phyloP scores from a whole-genome alignment of 2,329 filamentous ascomycete genomes.

The Aspergillus texensis region DNA sequence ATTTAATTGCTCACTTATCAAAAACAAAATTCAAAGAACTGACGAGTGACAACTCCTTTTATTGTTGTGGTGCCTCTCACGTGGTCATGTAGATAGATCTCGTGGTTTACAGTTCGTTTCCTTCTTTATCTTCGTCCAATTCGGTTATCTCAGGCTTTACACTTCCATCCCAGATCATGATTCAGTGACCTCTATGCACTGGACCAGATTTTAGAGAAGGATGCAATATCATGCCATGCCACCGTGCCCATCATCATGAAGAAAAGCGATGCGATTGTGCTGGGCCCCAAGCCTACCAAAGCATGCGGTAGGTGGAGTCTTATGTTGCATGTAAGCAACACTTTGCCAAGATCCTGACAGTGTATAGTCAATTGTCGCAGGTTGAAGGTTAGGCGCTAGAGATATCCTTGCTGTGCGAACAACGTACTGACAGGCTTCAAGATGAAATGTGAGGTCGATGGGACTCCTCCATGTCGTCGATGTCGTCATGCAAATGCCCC shows the following conservation, averaged over 20 bases:
- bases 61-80: constrained; percentile 1
- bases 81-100: background rate
- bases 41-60: background rate
- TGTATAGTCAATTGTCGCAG: constrained; percentile 33
- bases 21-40: background rate
- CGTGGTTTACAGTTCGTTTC: background rate
- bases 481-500: constrained; percentile 26
- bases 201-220: background rate
- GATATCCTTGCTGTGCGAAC: background rate
- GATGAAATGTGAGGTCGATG: constrained; percentile 37
- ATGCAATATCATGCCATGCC: background rate
- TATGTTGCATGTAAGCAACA: background rate
- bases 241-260: constrained; percentile 20
- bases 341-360: constrained; percentile 14
- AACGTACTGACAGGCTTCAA: constrained; percentile 13
- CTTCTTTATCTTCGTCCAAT: background rate
- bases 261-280: constrained; percentile 18
- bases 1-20: background rate
- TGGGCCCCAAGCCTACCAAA: constrained; percentile 35
- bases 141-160: background rate
- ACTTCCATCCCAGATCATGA: background rate
- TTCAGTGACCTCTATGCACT: background rate
- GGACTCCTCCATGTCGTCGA: constrained; percentile 31
- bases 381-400: constrained; percentile 26
- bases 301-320: constrained; percentile 29